Evolutionary conservation across 768 basidiomycete genomes (phyloP), one percentile per base, ranked within the genome.

Genomic region (button mushroom (Agaricus bisporus)): DNA sequence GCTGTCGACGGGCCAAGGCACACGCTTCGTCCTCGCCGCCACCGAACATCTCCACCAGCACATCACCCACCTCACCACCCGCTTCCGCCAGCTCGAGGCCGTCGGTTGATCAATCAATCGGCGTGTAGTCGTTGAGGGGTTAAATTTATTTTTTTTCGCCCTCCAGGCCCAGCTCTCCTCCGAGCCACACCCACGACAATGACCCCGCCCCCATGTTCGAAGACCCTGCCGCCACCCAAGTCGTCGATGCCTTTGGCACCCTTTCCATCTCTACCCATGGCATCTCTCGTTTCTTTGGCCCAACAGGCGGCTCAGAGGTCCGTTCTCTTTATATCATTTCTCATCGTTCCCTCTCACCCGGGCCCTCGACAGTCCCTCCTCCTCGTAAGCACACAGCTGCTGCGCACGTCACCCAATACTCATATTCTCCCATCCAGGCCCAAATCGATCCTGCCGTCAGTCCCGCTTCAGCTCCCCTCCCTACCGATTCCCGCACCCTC

Each of bases 1-100:
- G 60, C 70, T 88, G n/a, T 79, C 86, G 0, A 88, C 86, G n/a
- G 86, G 86, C 12, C 83, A 88, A 66, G 85, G 85, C 55, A 86
- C 85, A 51, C 77, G 88, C 1, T 82, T 82, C 56, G 82, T 85
- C 14, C 70, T 85, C 37, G 83, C 83, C 4, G 82, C 80, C 9
- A 85, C 83, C 5, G 83, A 82, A 61, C 83, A 84, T 47, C 76
- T 85, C 15, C 82, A 86, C 64, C 73, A 73, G 41, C 76, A 75
- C 47, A 80, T 84, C 49, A 60, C 76, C 8, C 69, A 69, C 53
- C 76, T 86, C 66, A 70, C 74, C 56, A 68, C 71, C 7, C 75
- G 84, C 28, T 77, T 86, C 45, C 74, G 78, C 35, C 70, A 76
- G 55, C 75, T 84, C 5, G 85, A 86, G 68, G 85, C 83, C 0